Evolutionary conservation across 768 basidiomycete genomes (phyloP), one percentile per base, ranked within the genome.

Genomic region (Pleurotus platypus): DNA sequence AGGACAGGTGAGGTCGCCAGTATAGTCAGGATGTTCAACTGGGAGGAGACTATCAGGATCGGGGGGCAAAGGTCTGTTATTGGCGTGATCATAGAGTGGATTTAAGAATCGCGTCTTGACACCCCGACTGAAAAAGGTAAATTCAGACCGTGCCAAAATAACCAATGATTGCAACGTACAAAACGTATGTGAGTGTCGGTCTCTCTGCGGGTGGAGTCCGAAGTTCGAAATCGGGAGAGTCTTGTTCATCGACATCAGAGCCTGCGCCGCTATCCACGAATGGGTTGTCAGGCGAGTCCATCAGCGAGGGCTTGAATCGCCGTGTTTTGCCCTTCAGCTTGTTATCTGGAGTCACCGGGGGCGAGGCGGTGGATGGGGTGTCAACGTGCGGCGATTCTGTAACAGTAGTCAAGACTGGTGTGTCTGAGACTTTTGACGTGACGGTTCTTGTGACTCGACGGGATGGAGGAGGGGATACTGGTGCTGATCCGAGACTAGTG

Each of bases 401-500:
- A 11, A 24, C 40, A 6, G 46, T 12, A 7, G 55, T 15, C 12
- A 27, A n/a, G 15, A 26, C 43, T 20, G 37, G 18, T 15, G n/a
- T 16, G 16, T 16, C 48, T n/a, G 30, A n/a, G 24, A 49, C 48
- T 12, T 54, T 54, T 11, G 16, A 22, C 4, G 15, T 2, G 20
- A 40, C 13, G n/a, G 16, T 15, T 18, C 37, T 18, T 16, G 39
- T 39, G 5, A 42, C 51, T 42, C 51, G 13, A 15, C 51, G 51
- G 20, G 55, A 56, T 13, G 55, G 55, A 9, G 55, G 55, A 9
- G 55, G 55, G 3, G 55, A 56, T 6, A 56, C 55, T 13, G 55
- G 55, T 18, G 55, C 55, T 4, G 46, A 30, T 13, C 51, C 51
- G 11, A 54, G 26, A 6, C 38, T 54, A 5, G 39, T 53, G 39